Evolutionary conservation across 2,329 filamentous ascomycete genomes (phyloP).

Genomic region (Fusarium sublunatum): DNA sequence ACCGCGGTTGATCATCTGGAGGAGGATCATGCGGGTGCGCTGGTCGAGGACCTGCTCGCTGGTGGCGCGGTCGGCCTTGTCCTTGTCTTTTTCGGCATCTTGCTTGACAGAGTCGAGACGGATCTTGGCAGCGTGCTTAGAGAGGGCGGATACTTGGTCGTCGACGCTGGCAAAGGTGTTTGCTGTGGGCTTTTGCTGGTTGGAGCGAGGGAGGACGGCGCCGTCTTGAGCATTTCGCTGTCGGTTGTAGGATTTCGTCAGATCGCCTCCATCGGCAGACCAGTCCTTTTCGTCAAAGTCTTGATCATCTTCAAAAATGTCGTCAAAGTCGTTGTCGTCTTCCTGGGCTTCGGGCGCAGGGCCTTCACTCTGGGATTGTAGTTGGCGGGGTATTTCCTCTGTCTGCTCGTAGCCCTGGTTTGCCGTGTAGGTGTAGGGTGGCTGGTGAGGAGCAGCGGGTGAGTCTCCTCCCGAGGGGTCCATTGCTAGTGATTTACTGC

Average conservation of each 20-base stretch:
- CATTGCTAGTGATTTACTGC: constrained; percentile 25
- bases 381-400: constrained; percentile 50
- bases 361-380: constrained; percentile 47
- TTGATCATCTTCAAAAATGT: constrained; percentile 58
- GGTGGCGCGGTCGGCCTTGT: constrained; percentile 93
- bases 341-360: constrained; percentile 37
- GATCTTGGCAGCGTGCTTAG: constrained; percentile 87
- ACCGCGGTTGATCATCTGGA: constrained; percentile 95
- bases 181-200: constrained; percentile 80
- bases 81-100: constrained; percentile 70
- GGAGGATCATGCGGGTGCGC: constrained; percentile 91
- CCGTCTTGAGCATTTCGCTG: constrained; percentile 73
- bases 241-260: constrained; percentile 90
- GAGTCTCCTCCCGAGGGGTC: constrained; percentile 40
- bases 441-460: constrained; percentile 58
- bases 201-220: constrained; percentile 73
- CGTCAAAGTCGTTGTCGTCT: constrained; percentile 42
- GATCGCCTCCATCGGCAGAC: constrained; percentile 70
- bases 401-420: constrained; percentile 58
- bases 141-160: constrained; percentile 87
- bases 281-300: constrained; percentile 74
- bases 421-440: constrained; percentile 57
- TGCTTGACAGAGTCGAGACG: constrained; percentile 75
- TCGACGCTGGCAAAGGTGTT: constrained; percentile 85
- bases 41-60: constrained; percentile 95